Conservation (phyloP, 306 rosid genomes). For the Lathyrus oleraceus region DNA sequence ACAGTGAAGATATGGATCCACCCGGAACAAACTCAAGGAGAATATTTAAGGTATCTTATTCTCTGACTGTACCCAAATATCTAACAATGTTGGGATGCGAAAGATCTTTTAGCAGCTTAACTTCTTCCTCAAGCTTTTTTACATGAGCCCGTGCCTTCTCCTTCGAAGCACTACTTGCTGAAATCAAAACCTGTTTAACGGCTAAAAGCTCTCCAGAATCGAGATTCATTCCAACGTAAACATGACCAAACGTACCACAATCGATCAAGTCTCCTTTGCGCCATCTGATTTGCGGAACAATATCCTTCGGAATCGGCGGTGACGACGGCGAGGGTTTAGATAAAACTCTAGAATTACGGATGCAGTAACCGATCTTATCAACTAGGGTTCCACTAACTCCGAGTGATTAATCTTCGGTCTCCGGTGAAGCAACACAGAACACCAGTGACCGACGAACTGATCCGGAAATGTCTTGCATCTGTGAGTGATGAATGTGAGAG, state of each 20-base stretch:
- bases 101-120: slow-evolving; percentile 89
- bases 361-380: slow-evolving; percentile 70
- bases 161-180: slow-evolving; percentile 76
- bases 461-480: slow-evolving; percentile 93
- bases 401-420: slow-evolving; percentile 53
- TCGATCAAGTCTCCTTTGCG: slow-evolving; percentile 98
- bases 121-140: slow-evolving; percentile 99
- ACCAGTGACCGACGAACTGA: slow-evolving; percentile 98
- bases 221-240: slow-evolving; percentile 98
- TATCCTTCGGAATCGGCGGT: slow-evolving; percentile 48
- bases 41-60: slow-evolving; percentile 87
- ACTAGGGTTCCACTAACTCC: slow-evolving; percentile 73
- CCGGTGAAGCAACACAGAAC: slow-evolving; percentile 69
- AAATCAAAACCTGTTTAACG: slow-evolving; percentile 92
- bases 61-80: slow-evolving; percentile 95
- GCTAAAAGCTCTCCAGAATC: slow-evolving; percentile 99
- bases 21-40: slow-evolving; percentile 97
- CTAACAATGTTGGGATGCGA: slow-evolving; percentile 97
- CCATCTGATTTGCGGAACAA: slow-evolving; percentile 84
- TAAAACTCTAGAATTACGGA: slow-evolving; percentile 86
- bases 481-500: slow-evolving; percentile 13
- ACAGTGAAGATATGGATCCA: slow-evolving; percentile 94
- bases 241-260: slow-evolving; percentile 98
- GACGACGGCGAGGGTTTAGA: slow-evolving; percentile 58
- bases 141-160: slow-evolving; percentile 97